Conservation (phyloP, 2,329 filamentous ascomycete species). For the Pseudogymnoascus sp. region DNA sequence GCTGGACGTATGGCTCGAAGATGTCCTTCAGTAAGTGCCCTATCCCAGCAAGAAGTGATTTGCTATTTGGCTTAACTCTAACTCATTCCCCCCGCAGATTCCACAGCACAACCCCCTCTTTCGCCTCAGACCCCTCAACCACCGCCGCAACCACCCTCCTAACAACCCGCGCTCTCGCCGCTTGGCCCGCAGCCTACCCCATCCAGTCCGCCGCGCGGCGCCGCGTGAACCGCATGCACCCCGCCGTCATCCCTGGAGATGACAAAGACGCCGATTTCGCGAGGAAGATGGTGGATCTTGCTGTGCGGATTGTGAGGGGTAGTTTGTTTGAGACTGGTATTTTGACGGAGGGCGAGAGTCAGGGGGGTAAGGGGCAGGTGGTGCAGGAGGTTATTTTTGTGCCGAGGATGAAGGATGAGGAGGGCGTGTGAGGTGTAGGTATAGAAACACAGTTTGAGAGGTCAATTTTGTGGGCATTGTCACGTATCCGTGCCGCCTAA, state of each 20-base stretch:
- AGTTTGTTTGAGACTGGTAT: not conserved
- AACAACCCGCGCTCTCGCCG: not conserved
- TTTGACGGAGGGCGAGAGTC: not conserved
- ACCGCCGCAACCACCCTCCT: not conserved
- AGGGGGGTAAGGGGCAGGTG: not conserved
- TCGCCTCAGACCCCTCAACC: not conserved
- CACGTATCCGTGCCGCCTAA: not conserved
- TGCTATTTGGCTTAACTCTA: not conserved
- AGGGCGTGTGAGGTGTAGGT: not conserved
- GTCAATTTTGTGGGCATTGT: not conserved
- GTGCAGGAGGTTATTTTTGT: not conserved
- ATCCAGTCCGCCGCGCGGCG: not conserved
- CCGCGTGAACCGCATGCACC: not conserved
- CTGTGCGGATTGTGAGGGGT: not conserved
- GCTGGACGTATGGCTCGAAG: not conserved
- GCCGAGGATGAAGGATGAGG: not conserved
- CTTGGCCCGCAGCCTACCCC: not conserved
- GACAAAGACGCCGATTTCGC: not conserved
- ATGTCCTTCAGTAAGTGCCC: not conserved
- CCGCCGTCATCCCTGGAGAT: not conserved
- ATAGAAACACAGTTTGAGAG: not conserved
- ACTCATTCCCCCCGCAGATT: not conserved
- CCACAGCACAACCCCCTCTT: not conserved
- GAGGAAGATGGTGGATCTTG: not conserved
- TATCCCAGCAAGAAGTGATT: not conserved